phyloP scores from a whole-genome alignment of 192 early-diverging fungal genomes.

The Linnemannia hyalina region DNA sequence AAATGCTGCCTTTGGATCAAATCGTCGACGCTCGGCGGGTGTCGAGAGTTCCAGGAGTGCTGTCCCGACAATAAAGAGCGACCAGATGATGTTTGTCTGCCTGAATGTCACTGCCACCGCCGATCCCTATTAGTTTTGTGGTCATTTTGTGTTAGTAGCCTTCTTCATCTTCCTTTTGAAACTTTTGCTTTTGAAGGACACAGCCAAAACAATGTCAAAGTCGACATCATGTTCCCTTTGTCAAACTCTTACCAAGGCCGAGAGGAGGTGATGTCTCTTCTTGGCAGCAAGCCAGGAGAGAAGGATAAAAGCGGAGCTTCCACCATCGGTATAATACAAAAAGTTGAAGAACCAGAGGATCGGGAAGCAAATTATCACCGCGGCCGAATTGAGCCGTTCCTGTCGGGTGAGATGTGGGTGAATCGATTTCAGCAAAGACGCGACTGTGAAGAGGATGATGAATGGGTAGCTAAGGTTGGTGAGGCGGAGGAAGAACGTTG shows the following conservation, averaged over 20 bases:
- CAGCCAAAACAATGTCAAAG: no score
- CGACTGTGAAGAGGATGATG: slow-evolving; percentile 62
- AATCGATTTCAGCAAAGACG: slow-evolving; percentile 52
- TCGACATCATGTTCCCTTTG: background rate
- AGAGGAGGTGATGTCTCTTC: slow-evolving; percentile 56
- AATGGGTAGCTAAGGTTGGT: slow-evolving; percentile 79
- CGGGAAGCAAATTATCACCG: slow-evolving; percentile 79
- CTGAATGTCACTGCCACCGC: slow-evolving; percentile 75
- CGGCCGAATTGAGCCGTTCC: slow-evolving; percentile 35
- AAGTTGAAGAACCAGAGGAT: slow-evolving; percentile 87
- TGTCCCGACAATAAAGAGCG: slow-evolving; percentile 74
- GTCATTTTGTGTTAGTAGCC: background rate
- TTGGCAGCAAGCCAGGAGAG: slow-evolving; percentile 71
- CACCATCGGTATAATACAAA: slow-evolving; percentile 94
- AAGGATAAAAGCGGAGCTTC: slow-evolving; percentile 85
- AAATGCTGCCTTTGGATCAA: slow-evolving; percentile 44
- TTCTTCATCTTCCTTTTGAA: no score
- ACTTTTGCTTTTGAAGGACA: no score
- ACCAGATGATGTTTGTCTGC: slow-evolving; percentile 96
- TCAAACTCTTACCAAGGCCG: slow-evolving; percentile 67
- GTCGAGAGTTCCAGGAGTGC: slow-evolving; percentile 47
- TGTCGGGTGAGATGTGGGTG: slow-evolving; percentile 45
- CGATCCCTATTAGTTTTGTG: slow-evolving; percentile 18
- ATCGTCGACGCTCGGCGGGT: slow-evolving; percentile 29
- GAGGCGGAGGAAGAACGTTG: slow-evolving; percentile 63